phyloP scores from a whole-genome alignment of 1,139 yeast species.

The Scheffersomyces quercinus region DNA sequence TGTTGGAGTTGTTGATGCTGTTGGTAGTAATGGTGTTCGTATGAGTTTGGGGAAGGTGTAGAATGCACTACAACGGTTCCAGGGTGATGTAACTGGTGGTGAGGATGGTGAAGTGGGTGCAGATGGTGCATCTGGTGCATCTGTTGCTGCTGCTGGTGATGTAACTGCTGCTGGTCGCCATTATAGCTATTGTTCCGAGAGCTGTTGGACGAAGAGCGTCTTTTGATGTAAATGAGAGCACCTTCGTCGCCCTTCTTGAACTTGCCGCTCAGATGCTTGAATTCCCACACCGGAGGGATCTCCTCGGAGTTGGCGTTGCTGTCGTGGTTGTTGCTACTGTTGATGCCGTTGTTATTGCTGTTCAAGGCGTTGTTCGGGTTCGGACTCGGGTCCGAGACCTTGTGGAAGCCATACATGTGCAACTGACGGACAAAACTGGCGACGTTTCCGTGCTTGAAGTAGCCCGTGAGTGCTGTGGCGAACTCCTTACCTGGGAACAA shows the following conservation, averaged over 20 bases:
- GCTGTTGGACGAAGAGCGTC: slow-evolving; percentile 50
- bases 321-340: slow-evolving; percentile 14
- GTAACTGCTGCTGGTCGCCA: background rate
- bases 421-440: slow-evolving; percentile 49
- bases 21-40: background rate
- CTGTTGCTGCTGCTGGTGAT: background rate
- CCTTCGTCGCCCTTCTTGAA: slow-evolving; percentile 77
- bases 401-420: slow-evolving; percentile 53
- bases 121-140: background rate
- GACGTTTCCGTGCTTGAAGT: slow-evolving; percentile 49
- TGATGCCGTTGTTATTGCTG: slow-evolving; percentile 2
- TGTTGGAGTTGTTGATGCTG: background rate
- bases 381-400: slow-evolving; percentile 48
- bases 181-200: slow-evolving; percentile 5
- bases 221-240: slow-evolving; percentile 62
- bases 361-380: slow-evolving; percentile 9
- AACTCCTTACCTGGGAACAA: slow-evolving; percentile 57
- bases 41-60: background rate
- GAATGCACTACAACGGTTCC: background rate
- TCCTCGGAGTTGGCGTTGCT: slow-evolving; percentile 14
- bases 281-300: slow-evolving; percentile 68
- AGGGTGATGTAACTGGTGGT: slow-evolving; percentile 1
- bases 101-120: slow-evolving; percentile 6
- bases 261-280: slow-evolving; percentile 77
- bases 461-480: slow-evolving; percentile 42